A percentile compares a stretch with the other conserved stretches of the same genome.
Conservation (phyloP, 768 basidiomycete species). For the Hirschioporus abietinus region DNA sequence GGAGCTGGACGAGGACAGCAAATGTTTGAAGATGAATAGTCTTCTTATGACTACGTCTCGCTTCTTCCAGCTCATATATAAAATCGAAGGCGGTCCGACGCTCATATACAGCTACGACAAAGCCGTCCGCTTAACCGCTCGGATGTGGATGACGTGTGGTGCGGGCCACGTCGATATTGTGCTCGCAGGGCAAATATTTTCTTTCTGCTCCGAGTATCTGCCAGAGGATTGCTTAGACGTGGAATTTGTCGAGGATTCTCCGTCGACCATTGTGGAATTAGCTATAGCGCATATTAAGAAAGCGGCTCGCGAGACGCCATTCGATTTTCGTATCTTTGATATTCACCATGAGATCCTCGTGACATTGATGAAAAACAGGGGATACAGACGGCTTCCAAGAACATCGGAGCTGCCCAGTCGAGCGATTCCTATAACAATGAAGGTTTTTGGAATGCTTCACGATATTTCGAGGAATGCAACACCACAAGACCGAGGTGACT, state of each 20-base stretch:
- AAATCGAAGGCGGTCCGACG: background rate
- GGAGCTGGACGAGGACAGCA: background rate
- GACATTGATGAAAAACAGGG: background rate
- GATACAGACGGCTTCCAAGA: background rate
- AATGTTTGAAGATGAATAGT: background rate
- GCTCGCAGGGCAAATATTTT: background rate
- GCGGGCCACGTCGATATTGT: background rate
- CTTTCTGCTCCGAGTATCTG: background rate
- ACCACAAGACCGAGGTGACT: background rate
- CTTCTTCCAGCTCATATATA: background rate
- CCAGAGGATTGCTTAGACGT: background rate
- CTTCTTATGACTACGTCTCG: background rate
- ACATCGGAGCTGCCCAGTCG: background rate
- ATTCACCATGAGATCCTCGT: background rate
- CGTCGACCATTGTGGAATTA: background rate
- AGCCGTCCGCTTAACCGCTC: background rate
- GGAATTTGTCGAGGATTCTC: background rate
- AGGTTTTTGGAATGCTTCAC: background rate
- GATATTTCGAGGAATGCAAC: background rate
- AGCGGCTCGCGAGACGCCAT: background rate
- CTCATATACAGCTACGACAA: background rate
- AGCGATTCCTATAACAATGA: background rate
- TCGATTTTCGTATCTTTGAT: background rate
- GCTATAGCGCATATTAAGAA: background rate
- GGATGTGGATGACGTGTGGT: background rate